Evolutionary conservation across 192 early-diverging fungal genomes (phyloP).

Genomic region (Entomortierella chlamydospora): DNA sequence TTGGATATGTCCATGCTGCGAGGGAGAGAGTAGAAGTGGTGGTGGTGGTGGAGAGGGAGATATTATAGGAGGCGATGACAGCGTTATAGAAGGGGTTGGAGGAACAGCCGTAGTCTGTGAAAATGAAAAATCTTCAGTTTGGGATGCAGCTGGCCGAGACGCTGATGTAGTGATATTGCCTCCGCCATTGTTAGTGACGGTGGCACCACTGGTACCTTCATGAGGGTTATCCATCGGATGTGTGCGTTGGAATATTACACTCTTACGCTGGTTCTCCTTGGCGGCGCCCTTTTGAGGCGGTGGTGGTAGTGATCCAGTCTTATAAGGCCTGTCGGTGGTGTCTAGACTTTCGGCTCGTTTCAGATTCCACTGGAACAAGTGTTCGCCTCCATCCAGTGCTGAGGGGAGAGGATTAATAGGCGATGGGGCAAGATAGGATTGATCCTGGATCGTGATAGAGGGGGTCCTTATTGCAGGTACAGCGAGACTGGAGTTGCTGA

Average conservation of each 20-base stretch:
- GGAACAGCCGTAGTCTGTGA: background rate
- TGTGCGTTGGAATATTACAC: conserved; percentile 21
- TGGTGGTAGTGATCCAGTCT: background rate
- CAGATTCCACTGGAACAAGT: background rate
- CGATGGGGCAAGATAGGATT: conserved; percentile 29
- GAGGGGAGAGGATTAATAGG: conserved; percentile 43
- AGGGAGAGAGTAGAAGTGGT: background rate
- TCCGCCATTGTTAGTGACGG: background rate
- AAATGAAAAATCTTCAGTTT: background rate
- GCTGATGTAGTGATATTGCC: background rate
- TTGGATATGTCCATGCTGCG: no score
- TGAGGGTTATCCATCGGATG: background rate
- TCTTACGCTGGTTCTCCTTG: conserved; percentile 34
- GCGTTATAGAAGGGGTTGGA: background rate
- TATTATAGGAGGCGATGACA: background rate
- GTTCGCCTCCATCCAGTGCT: conserved; percentile 26
- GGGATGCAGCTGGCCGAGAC: background rate
- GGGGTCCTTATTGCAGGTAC: conserved; percentile 22
- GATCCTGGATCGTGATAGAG: conserved; percentile 49
- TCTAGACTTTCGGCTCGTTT: background rate
- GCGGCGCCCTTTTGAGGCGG: conserved; percentile 3
- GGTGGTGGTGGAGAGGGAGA: background rate
- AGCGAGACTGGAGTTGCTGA: conserved; percentile 8
- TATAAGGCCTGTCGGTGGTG: background rate
- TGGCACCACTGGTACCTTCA: no score